These are phyloP conservation scores for Mrakia gelida DNA, from an alignment of 768 basidiomycete species.

Conservation along the genomic window DNA sequence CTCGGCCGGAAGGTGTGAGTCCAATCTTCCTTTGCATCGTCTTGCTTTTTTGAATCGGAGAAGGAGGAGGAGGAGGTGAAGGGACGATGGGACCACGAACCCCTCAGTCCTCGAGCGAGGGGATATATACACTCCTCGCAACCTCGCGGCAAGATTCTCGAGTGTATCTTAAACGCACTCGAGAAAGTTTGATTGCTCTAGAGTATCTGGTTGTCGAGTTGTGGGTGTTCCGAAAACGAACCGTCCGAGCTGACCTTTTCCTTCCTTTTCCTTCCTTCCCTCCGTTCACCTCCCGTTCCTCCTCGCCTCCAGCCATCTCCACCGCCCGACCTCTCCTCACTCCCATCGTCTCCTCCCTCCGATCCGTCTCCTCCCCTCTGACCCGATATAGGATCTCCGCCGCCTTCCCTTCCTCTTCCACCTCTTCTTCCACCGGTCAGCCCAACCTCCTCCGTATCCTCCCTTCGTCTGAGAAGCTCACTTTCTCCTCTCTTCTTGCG, in stretches of 20 bases:
- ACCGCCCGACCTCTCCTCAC: slow-evolving; percentile 21
- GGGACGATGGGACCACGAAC: background rate
- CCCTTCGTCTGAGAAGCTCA: too few species aligned
- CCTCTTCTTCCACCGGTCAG: slow-evolving; percentile 18
- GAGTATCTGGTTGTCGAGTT: background rate
- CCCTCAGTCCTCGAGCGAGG: background rate
- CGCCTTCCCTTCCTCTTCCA: slow-evolving; percentile 11
- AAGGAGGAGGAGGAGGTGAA: background rate
- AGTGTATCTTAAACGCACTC: too few species aligned
- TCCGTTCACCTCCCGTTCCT: background rate
- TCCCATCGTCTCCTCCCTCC: background rate
- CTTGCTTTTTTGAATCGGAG: background rate
- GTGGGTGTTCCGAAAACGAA: background rate
- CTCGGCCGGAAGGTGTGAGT: slow-evolving; percentile 7
- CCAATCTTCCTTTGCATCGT: too few species aligned
- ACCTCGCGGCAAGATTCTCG: too few species aligned
- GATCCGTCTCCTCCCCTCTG: slow-evolving; percentile 18
- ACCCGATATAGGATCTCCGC: slow-evolving; percentile 20
- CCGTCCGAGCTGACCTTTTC: slow-evolving; percentile 15
- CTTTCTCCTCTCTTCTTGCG: background rate
- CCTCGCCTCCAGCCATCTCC: background rate
- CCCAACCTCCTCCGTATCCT: background rate
- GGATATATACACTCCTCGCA: too few species aligned
- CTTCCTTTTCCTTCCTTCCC: slow-evolving; percentile 8
- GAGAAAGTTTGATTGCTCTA: too few species aligned